A percentile compares a stretch with the other conserved stretches of the same genome.
Evolutionary conservation across 371 early-diverging fungal genomes (phyloP).

Genomic region (Paraphysoderma sedebokerense): DNA sequence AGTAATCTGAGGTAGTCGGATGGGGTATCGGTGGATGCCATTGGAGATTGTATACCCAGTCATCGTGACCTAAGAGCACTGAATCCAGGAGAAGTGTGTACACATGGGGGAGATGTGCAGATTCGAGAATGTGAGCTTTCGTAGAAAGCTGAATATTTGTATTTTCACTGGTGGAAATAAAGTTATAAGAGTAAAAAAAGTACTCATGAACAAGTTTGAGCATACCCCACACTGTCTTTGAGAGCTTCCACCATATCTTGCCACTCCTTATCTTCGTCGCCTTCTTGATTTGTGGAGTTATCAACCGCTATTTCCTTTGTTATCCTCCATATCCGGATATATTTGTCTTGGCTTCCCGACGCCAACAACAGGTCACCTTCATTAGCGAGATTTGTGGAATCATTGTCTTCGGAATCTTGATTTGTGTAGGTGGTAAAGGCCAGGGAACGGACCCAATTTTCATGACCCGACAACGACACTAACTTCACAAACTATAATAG

Average conservation of each 20-base stretch:
- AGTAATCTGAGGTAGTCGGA: constrained; percentile 10
- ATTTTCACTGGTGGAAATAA: no score
- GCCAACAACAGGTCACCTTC: constrained; percentile 68
- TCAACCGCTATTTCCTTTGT: constrained; percentile 13
- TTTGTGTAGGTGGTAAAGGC: constrained; percentile 46
- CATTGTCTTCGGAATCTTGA: not conserved
- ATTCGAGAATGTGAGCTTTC: not conserved
- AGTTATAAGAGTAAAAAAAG: not conserved
- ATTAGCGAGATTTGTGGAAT: not conserved
- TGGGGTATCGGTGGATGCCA: constrained; percentile 40
- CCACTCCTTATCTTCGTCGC: not conserved
- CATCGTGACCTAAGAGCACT: constrained; percentile 86
- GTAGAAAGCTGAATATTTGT: not conserved
- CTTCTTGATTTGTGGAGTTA: not conserved
- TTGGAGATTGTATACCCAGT: constrained; percentile 75
- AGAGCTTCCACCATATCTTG: constrained; percentile 32
- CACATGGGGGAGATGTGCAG: not conserved
- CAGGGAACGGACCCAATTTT: constrained; percentile 79
- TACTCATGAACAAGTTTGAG: not conserved
- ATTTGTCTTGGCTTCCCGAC: constrained; percentile 78
- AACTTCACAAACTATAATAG: constrained; percentile 33
- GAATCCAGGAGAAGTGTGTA: constrained; percentile 19
- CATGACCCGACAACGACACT: constrained; percentile 65
- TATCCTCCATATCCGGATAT: constrained; percentile 80
- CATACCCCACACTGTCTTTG: constrained; percentile 29